A percentile compares a stretch with the other conserved stretches of the same genome.
phyloP scores from a whole-genome alignment of 805 yeast species.

The Candida chauliodis region DNA sequence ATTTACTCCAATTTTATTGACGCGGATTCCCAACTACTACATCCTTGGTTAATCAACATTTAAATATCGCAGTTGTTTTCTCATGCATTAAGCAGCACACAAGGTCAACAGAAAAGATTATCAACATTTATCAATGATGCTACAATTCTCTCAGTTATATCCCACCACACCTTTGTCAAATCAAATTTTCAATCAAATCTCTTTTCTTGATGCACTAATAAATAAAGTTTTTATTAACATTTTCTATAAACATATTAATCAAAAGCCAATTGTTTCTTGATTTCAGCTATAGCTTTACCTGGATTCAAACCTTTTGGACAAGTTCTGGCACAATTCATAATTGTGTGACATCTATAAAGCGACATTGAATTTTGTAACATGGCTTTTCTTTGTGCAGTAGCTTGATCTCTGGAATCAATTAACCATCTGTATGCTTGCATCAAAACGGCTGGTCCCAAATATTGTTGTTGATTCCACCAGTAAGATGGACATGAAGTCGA shows the following conservation, averaged over 20 bases:
- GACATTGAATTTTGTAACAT: conserved; percentile 97
- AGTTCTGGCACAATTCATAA: conserved; percentile 97
- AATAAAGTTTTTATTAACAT: no score
- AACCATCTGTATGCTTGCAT: conserved; percentile 99
- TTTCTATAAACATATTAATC: conserved; percentile 39
- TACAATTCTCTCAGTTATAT: no score
- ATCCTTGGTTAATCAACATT: no score
- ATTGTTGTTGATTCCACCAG: conserved; percentile 99
- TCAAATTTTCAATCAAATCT: no score
- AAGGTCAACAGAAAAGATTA: no score
- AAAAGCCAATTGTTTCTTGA: conserved; percentile 88
- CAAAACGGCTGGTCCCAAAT: conserved; percentile 96
- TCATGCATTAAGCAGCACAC: no score
- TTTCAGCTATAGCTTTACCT: conserved; percentile 94
- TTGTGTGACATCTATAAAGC: conserved; percentile 97
- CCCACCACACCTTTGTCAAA: no score
- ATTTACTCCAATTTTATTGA: no score
- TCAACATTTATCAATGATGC: no score
- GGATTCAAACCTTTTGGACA: conserved; percentile 99
- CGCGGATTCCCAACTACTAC: no score
- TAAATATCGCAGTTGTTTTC: no score
- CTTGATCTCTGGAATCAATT: conserved; percentile 94
- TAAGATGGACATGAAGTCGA: conserved; percentile 98
- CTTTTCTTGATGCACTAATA: no score
- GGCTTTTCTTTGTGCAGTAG: conserved; percentile 72